Evolutionary conservation across 768 basidiomycete genomes (phyloP), one percentile per base, ranked within the genome.

Genomic region (Suillus cothurnatus): DNA sequence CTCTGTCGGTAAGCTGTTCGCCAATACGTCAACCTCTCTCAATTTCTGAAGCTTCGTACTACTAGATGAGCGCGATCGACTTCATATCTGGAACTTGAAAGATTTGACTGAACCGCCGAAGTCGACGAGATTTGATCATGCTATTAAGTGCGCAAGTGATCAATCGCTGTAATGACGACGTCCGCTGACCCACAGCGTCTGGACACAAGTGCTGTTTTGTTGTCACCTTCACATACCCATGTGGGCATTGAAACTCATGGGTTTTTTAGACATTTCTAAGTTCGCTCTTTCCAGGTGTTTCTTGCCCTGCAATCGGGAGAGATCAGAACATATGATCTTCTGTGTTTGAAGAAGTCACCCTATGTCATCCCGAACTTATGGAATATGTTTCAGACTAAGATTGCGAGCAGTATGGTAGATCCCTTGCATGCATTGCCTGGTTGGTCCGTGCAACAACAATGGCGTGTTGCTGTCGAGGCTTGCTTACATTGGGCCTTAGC

Each of bases 301-400:
- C 67, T 87, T 47, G 84, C 81, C 17, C 72, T 85, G 21, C 77
- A 83, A 63, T 81, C 82, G 61, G 87, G 87, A 36, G 87, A 89
- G 58, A 82, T 94, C 66, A 84, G 85, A 68, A 88, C 90, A 3
- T 95, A 89, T 72, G 94, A 95, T 72, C 70, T 95, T n/a, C 78
- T 85, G 15, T 89, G 91, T 65, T 79, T 86, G 19, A 80, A 84
- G 23, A 82, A 89, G 65, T 92, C 92, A 0, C 81, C 83, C 14
- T 93, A 90, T 70, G 81, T 78, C 21, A 84, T 92, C 39, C 88
- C 89, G 3, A 94, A 94, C 71, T 78, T 90, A 69, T 96, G 94
- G 95, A 19, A 59, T 59, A 81, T 80, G 26, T 69, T 86, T 36
- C 88, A 92, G 39, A 31, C 58, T 8, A 59, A 59, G 58, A 59